Evolutionary conservation across 768 basidiomycete species (phyloP).

Genomic region (Psilocybe azurescens): DNA sequence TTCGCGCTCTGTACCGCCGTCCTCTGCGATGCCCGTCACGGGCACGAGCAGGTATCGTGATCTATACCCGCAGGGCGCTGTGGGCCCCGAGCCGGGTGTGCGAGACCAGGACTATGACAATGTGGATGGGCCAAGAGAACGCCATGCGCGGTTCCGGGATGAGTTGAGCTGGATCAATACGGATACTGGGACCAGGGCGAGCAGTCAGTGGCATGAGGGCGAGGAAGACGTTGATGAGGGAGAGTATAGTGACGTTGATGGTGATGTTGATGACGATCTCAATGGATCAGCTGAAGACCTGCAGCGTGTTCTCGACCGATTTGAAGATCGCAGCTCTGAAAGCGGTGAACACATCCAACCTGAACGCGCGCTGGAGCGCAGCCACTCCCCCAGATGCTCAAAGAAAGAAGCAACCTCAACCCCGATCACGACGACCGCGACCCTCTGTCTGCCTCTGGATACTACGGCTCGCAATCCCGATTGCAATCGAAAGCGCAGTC

Average conservation of each 20-base stretch:
- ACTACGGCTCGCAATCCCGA: neutral
- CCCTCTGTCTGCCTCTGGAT: neutral
- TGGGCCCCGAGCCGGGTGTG: neutral
- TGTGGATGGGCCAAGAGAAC: neutral
- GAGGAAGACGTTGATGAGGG: constrained; percentile 26
- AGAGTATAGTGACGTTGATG: neutral
- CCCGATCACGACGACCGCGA: neutral
- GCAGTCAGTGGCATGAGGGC: constrained; percentile 22
- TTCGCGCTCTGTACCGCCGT: constrained; percentile 40
- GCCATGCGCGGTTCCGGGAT: neutral
- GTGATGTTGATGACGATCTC: constrained; percentile 13
- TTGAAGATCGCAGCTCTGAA: constrained; percentile 27
- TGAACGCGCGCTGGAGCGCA: constrained; percentile 33
- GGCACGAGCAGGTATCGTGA: neutral
- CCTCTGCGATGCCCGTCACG: constrained; percentile 1
- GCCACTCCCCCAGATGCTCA: constrained; percentile 30
- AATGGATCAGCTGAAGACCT: constrained; percentile 37
- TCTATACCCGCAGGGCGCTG: neutral
- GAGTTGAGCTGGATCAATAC: neutral
- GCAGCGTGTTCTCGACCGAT: constrained; percentile 43
- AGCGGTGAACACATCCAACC: constrained; percentile 13
- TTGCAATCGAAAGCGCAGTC: neutral
- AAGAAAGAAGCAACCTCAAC: neutral
- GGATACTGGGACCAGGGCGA: neutral
- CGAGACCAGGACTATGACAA: neutral